Conservation (phyloP, 179 eudicot species). For the Beta corolliflora region DNA sequence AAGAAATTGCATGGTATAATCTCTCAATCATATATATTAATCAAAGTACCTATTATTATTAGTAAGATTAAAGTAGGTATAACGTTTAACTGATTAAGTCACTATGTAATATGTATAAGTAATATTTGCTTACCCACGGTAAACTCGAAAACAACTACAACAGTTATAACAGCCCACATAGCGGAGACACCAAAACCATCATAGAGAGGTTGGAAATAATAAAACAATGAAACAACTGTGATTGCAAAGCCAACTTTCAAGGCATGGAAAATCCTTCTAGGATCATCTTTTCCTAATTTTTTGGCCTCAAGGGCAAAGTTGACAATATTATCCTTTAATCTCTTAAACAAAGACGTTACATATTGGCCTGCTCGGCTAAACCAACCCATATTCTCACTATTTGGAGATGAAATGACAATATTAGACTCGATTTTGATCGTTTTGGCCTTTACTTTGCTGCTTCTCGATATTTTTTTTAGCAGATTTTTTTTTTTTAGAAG, state of each 20-base stretch:
- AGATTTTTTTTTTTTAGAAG: not conserved
- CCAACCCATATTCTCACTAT: not conserved
- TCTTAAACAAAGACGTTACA: constrained; percentile 27
- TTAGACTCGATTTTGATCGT: constrained; percentile 11
- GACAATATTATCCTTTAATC: constrained; percentile 20
- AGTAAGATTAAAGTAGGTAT: no score
- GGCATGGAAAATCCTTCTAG: constrained; percentile 45
- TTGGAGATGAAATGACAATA: constrained; percentile 22
- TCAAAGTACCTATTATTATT: no score
- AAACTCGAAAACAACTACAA: constrained; percentile 47
- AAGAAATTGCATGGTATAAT: no score
- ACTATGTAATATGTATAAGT: no score
- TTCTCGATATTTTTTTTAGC: not conserved
- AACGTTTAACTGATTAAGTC: not conserved
- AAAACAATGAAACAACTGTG: constrained; percentile 49
- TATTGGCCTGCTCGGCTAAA: constrained; percentile 15
- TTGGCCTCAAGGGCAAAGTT: constrained; percentile 27
- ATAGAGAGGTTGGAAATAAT: constrained; percentile 46
- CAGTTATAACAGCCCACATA: constrained; percentile 54
- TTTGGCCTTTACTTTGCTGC: not conserved
- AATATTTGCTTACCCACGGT: constrained; percentile 32
- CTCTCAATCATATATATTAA: no score
- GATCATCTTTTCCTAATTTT: constrained; percentile 44
- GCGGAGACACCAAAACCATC: constrained; percentile 44
- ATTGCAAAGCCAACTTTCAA: constrained; percentile 47